Evolutionary conservation across 106 monocot species (phyloP).

Genomic region (Dendrobium nobile): DNA sequence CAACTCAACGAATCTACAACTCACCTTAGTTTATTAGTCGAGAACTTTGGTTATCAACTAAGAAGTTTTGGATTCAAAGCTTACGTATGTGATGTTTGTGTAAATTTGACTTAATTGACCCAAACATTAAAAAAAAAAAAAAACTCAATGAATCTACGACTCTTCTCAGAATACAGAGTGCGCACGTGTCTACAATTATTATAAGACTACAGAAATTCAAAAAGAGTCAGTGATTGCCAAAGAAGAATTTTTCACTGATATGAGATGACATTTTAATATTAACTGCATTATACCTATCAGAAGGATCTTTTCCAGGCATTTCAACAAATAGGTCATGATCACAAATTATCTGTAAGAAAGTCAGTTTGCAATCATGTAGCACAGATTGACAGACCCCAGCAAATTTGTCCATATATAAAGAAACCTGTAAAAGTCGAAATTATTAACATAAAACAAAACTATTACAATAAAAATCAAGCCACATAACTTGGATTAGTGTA

Average conservation of each 20-base stretch:
- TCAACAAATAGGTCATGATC: constrained; percentile 99
- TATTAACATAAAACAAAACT: background rate
- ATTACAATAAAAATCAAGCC: background rate
- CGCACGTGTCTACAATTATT: background rate
- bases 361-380: constrained; percentile 95
- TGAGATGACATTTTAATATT: background rate
- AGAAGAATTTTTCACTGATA: background rate
- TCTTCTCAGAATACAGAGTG: no score
- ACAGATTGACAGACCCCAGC: constrained; percentile 91
- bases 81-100: no score
- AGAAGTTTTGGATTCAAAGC: no score
- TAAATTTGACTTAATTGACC: no score
- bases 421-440: constrained; percentile 48
- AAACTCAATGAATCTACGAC: no score
- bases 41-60: no score
- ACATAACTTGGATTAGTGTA: background rate
- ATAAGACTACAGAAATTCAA: background rate
- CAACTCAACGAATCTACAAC: background rate
- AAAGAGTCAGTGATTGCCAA: background rate
- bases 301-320: constrained; percentile 99
- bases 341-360: constrained; percentile 93
- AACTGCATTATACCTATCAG: constrained; percentile 65
- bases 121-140: no score
- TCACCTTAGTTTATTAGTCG: no score
- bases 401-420: constrained; percentile 99